Evolutionary conservation across 2,329 filamentous ascomycete species (phyloP).

Genomic region (Fusarium stilboides): DNA sequence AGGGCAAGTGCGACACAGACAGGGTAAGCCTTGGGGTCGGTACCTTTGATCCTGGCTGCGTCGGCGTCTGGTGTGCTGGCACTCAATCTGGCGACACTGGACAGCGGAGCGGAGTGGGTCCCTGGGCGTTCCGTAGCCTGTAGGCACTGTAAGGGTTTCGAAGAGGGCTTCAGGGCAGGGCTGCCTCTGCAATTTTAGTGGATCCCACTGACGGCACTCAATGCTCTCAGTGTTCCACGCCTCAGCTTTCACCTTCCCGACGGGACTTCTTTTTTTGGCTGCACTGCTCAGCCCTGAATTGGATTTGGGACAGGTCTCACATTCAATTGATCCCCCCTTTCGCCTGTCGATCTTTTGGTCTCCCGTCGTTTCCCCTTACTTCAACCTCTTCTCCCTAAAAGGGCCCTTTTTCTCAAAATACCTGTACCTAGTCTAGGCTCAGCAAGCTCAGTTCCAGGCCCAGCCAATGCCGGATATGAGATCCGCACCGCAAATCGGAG

Average conservation of each 20-base stretch:
- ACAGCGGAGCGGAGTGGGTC: slow-evolving; percentile 43
- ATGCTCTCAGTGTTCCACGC: slow-evolving; percentile 3
- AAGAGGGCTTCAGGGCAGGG: slow-evolving; percentile 31
- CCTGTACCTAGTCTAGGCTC: slow-evolving; percentile 27
- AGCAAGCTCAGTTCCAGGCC: slow-evolving; percentile 37
- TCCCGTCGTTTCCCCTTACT: slow-evolving; percentile 9
- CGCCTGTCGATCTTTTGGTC: slow-evolving; percentile 13
- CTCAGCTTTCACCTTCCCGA: slow-evolving; percentile 7
- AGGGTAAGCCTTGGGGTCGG: slow-evolving; percentile 37
- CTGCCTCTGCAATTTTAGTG: slow-evolving; percentile 23
- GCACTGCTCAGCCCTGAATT: slow-evolving; percentile 20
- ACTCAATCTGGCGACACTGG: slow-evolving; percentile 45
- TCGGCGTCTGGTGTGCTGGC: slow-evolving; percentile 40
- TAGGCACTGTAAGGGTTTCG: slow-evolving; percentile 35
- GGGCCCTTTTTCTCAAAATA: slow-evolving; percentile 32
- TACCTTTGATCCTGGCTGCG: slow-evolving; percentile 33
- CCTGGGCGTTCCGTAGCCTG: slow-evolving; percentile 28
- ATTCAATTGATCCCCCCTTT: slow-evolving; percentile 19
- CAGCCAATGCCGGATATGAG: slow-evolving; percentile 45
- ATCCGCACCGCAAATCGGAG: slow-evolving; percentile 42
- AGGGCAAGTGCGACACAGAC: slow-evolving; percentile 38
- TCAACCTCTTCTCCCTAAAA: slow-evolving; percentile 18
- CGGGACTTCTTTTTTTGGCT: slow-evolving; percentile 26
- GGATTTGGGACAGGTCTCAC: slow-evolving; percentile 21
- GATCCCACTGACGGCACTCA: slow-evolving; percentile 17